Base-by-base conservation (phyloP, 257 asterid species). In the Jacaranda mimosifolia region DNA sequence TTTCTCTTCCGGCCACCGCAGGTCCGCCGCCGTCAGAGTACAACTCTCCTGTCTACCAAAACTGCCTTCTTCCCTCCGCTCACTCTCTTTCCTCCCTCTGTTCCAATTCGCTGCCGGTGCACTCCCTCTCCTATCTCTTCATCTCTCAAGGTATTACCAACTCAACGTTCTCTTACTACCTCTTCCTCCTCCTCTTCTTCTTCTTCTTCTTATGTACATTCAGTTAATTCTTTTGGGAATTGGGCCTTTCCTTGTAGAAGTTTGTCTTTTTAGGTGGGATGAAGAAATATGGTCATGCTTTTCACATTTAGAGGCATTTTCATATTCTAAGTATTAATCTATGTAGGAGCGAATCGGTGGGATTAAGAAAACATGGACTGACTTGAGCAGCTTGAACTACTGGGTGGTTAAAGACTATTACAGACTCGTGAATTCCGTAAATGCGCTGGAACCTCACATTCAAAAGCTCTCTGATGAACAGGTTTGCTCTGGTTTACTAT, bases 331-430 rank as follows among this genome's bases (percentile, higher is more conserved):
- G 62, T 70, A 38, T 59, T 51, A 1, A 58, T 68, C 14, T 77
- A 65, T 79, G 0, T 35, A 93, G 98, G 97, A 90, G 74, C 85
- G 72, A 76, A 68, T 88, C 35, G 91, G 94, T n/a, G 89, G 83
- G 77, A 13, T 88, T 73, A 83, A 77, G 81, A 93, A 84, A 85
- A 76, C 84, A 53, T 93, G 94, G 91, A 79, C 77, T 71, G 91
- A 89, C 56, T 45, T 89, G 68, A 91, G 84, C 68, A 90, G 93
- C 90, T 86, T 96, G 88, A 96, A 96, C 76, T 85, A 85, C 58
- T 93, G 99, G 99, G 98, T 93, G 68, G 97, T 96, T 17, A 87
- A 72, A 72, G 98, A 96, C 73, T 96, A 96, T 84, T 86, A 86
- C 72, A 91, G 97, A 56, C 91, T 93, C 3, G 97, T 93, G 63